Conservation (phyloP, 768 basidiomycete species). For the Leccinum boreale region DNA sequence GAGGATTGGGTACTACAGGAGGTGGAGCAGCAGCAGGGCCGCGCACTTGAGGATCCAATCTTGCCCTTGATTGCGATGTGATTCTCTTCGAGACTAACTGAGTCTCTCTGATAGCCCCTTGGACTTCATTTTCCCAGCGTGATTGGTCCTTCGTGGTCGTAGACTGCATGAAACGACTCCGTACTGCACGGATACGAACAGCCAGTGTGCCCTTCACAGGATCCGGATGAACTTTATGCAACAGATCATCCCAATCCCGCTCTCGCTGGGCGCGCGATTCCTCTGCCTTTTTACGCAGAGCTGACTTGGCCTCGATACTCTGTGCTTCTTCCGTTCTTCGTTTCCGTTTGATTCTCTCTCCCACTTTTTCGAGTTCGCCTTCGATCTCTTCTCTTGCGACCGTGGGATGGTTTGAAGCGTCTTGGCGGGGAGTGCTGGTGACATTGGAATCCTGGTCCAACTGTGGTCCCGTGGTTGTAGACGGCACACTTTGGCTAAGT, state of each 20-base stretch:
- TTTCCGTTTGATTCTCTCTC: slow-evolving; percentile 33
- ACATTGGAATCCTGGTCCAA: slow-evolving; percentile 50
- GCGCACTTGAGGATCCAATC: slow-evolving; percentile 1
- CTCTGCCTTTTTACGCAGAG: slow-evolving; percentile 61
- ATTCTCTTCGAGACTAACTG: slow-evolving; percentile 46
- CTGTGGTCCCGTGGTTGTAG: slow-evolving; percentile 30
- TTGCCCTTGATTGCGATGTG: slow-evolving; percentile 33
- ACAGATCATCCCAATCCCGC: slow-evolving; percentile 60
- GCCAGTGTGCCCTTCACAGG: slow-evolving; percentile 46
- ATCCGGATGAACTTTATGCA: slow-evolving; percentile 53
- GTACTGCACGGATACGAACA: slow-evolving; percentile 53
- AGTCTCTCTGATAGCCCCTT: slow-evolving; percentile 53
- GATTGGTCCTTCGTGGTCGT: slow-evolving; percentile 43
- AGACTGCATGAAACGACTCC: slow-evolving; percentile 56
- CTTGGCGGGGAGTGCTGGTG: slow-evolving; percentile 52
- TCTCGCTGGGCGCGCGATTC: slow-evolving; percentile 59
- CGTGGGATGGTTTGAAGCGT: slow-evolving; percentile 45
- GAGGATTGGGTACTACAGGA: slow-evolving; percentile 40
- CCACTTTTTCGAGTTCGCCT: slow-evolving; percentile 43
- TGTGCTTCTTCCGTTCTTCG: slow-evolving; percentile 29
- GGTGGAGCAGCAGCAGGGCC: slow-evolving; percentile 28
- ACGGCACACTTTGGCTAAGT: slow-evolving; percentile 39
- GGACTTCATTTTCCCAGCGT: slow-evolving; percentile 66
- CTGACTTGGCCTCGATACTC: slow-evolving; percentile 45
- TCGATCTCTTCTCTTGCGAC: slow-evolving; percentile 37